Conservation (phyloP, 2,329 filamentous ascomycete genomes). For the Nemania sp. region DNA sequence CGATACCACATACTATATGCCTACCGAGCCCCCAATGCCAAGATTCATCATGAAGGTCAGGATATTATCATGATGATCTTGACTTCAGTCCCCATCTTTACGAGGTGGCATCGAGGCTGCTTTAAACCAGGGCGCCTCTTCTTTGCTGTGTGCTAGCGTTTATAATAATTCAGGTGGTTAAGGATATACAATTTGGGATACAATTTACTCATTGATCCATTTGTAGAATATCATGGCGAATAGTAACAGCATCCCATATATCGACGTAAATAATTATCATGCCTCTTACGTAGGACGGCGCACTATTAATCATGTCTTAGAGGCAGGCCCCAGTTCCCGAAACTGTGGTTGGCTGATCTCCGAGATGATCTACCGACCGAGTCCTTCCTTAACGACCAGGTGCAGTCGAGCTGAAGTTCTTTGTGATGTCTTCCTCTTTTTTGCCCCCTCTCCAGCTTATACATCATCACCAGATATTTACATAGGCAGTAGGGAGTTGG, state of each 20-base stretch:
- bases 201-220: background rate
- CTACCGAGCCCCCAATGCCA: background rate
- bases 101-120: background rate
- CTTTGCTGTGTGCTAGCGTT: background rate
- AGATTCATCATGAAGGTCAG: background rate
- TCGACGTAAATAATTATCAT: background rate
- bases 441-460: background rate
- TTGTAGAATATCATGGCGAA: background rate
- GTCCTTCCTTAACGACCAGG: slow-evolving; percentile 22
- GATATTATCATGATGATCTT: background rate
- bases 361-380: slow-evolving; percentile 31
- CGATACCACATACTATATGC: background rate
- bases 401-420: background rate
- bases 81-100: background rate
- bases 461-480: background rate
- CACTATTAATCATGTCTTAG: background rate
- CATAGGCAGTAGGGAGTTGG: background rate
- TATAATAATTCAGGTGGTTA: too few relatives aligned
- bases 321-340: slow-evolving; percentile 16
- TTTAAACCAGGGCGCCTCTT: background rate
- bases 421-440: background rate
- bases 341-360: slow-evolving; percentile 30
- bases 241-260: background rate
- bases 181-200: too few relatives aligned
- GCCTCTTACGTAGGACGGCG: background rate